Evolutionary conservation across 495 filamentous ascomycete genomes (phyloP).

Genomic region (Aspergillus panamensis): DNA sequence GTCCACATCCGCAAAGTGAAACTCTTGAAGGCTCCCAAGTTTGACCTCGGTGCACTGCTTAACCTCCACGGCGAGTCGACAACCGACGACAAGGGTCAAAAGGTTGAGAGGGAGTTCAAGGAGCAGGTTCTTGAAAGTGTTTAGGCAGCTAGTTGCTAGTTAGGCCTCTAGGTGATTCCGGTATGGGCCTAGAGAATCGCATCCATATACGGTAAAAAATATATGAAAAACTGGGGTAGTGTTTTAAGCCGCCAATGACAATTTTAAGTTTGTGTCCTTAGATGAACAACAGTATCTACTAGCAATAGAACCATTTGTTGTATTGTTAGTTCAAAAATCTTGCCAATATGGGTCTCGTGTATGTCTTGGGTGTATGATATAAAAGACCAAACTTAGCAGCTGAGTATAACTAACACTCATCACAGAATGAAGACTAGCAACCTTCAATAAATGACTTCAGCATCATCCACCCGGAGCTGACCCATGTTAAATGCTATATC

Average conservation of each 20-base stretch:
- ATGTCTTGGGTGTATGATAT: too few relatives aligned
- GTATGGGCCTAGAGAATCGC: constrained; percentile 2
- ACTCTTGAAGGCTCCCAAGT: constrained; percentile 96
- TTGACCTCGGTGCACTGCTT: constrained; percentile 94
- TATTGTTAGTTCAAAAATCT: background rate
- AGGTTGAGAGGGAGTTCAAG: constrained; percentile 99
- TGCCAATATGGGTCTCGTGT: background rate
- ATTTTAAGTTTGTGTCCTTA: constrained; percentile 7
- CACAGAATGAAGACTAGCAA: too few relatives aligned
- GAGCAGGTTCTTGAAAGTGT: constrained; percentile 90
- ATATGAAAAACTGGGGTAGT: constrained; percentile 11
- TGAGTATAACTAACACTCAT: background rate
- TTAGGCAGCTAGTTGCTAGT: constrained; percentile 48
- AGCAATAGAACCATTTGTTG: background rate
- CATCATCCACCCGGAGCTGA: too few relatives aligned
- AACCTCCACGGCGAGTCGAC: constrained; percentile 94
- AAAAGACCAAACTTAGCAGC: too few relatives aligned
- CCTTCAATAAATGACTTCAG: too few relatives aligned
- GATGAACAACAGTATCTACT: background rate
- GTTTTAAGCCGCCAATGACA: constrained; percentile 15
- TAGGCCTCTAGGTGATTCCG: constrained; percentile 27
- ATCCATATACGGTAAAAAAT: constrained; percentile 4
- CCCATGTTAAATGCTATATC: too few relatives aligned
- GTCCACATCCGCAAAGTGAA: constrained; percentile 99
- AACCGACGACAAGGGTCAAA: constrained; percentile 94